Base-by-base conservation (phyloP, 2,329 filamentous ascomycete genomes). In the Coleophoma crateriformis region DNA sequence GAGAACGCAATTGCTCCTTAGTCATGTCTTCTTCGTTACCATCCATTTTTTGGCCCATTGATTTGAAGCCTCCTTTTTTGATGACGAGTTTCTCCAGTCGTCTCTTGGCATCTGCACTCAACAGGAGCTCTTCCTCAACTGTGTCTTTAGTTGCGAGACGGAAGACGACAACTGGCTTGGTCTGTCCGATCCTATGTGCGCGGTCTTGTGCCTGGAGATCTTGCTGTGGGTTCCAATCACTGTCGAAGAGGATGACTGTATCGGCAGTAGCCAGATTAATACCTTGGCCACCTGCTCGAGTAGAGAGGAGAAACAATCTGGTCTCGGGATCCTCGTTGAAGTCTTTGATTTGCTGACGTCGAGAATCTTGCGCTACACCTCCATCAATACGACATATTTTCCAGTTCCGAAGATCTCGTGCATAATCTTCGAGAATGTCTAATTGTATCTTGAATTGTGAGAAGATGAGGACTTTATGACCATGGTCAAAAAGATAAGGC, bases 191-290 rank as follows among this genome's bases (percentile, higher is more conserved):
- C 12, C 94, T 83, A 64, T 99, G 94, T 1, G 89, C 90, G 5
- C 94, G 88, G 63, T 99, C 94, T 68, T 97, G 94, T 0, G 94
- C 94, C 64, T 99, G 94, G 0, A 99, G 75, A 66, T 99, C 94
- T 64, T 96, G 92, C 65, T 99, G 94, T 0, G 94, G 94, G 60
- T 99, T 99, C 84, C 92, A 96, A 61, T 96, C 81, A 2, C 77
- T 83, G 67, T 97, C 92, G 58, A 94, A 97, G 0, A 97, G 75
- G 42, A 97, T 87, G 11, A 96, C 92, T 0, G 92, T 96, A 59
- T 97, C 92, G 0, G 92, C 92, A 1, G 85, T 85, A 0, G 89
- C 89, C 0, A 97, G 82, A 61, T 96, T 97, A 74, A 97, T 97
- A 45, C 92, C 92, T 62, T 96, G 90, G 0, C 94, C 94, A 19